Conservation (phyloP, 2,329 filamentous ascomycete genomes). For the Alternaria infectoria region DNA sequence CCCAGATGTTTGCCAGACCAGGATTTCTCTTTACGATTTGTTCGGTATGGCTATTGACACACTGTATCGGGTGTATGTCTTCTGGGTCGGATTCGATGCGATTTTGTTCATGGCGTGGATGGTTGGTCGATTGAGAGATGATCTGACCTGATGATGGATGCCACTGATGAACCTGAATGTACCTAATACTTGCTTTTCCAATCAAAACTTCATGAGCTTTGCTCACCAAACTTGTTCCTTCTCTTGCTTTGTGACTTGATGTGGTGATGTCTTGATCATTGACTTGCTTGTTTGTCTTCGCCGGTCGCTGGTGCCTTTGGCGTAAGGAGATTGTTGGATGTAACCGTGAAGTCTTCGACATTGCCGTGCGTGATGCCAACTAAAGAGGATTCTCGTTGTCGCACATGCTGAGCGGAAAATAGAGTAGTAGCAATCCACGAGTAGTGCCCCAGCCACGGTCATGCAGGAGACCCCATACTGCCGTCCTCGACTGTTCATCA, state of each 20-base stretch:
- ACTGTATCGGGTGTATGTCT: slow-evolving; percentile 15
- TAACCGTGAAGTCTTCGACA: not conserved
- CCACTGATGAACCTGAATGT: slow-evolving; percentile 8
- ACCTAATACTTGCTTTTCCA: slow-evolving; percentile 12
- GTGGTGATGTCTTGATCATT: not conserved
- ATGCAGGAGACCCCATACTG: not conserved
- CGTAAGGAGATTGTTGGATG: not conserved
- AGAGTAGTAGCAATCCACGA: not conserved
- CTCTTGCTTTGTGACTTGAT: slow-evolving; percentile 8
- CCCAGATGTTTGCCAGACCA: slow-evolving; percentile 20
- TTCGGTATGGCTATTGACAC: slow-evolving; percentile 7
- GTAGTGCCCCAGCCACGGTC: not conserved
- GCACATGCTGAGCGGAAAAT: not conserved
- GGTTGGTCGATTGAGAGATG: slow-evolving; percentile 21
- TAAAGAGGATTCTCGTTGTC: not conserved
- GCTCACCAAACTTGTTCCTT: slow-evolving; percentile 13
- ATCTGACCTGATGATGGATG: slow-evolving; percentile 26
- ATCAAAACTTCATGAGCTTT: slow-evolving; percentile 19
- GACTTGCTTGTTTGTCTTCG: not conserved
- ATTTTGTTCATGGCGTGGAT: slow-evolving; percentile 20
- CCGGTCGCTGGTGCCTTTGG: not conserved
- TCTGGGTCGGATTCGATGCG: slow-evolving; percentile 13
- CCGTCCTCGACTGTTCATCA: not conserved
- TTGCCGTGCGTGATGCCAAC: not conserved
- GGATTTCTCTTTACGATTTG: slow-evolving; percentile 13